These are phyloP conservation scores for Apophysomyces elegans DNA, from an alignment of 371 early-diverging fungal species.

Conservation along the genomic window DNA sequence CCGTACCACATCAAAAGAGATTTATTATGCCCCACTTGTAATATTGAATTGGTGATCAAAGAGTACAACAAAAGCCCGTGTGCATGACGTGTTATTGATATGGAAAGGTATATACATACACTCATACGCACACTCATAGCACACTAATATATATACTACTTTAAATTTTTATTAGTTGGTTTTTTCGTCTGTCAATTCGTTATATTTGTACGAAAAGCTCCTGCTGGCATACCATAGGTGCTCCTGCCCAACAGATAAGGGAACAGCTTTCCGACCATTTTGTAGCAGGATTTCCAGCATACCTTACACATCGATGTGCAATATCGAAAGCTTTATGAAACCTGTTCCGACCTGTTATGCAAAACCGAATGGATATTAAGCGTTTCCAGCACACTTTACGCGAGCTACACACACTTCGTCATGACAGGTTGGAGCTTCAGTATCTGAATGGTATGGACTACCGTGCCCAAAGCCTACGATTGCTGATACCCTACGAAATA, in stretches of 20 bases:
- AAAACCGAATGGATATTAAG: conserved; percentile 18
- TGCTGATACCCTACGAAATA: neutral
- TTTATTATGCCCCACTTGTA: conserved; percentile 9
- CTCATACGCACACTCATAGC: too few relatives aligned
- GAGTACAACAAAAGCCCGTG: conserved; percentile 7
- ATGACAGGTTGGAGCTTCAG: conserved; percentile 16
- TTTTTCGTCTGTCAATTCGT: conserved; percentile 22
- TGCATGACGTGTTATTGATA: conserved; percentile 13
- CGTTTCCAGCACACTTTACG: conserved; percentile 16
- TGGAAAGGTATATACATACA: conserved; percentile 11
- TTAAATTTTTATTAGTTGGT: conserved; percentile 10
- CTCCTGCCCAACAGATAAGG: neutral
- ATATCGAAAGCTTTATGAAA: conserved; percentile 20
- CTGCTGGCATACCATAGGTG: conserved; percentile 14
- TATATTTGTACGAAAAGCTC: conserved; percentile 1
- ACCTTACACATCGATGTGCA: conserved; percentile 23
- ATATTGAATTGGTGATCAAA: conserved; percentile 1
- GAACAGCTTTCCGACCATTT: conserved; percentile 17
- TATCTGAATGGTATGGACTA: conserved; percentile 9
- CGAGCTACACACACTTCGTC: conserved; percentile 19
- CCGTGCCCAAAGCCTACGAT: neutral
- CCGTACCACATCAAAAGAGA: conserved; percentile 1
- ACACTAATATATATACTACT: neutral
- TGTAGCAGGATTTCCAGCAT: conserved; percentile 24
- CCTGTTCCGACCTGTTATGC: conserved; percentile 17